phyloP scores from a whole-genome alignment of 202 grass and related monocot species.

The Bolboschoenoplectus hybrid region DNA sequence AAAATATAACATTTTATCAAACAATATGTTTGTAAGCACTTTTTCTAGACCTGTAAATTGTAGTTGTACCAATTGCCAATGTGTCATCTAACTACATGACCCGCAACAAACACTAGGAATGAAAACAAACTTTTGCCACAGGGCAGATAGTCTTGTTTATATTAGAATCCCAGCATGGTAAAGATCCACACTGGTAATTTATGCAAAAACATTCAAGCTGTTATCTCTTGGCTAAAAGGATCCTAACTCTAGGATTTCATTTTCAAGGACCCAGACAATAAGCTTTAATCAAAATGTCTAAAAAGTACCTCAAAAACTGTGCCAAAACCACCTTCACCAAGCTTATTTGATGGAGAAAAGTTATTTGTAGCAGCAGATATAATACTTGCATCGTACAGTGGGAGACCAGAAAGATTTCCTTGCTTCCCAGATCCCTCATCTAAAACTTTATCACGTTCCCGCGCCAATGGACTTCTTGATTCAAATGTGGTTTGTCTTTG shows the following conservation, averaged over 20 bases:
- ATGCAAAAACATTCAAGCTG: not conserved
- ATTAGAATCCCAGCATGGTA: not conserved
- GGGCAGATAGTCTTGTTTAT: not conserved
- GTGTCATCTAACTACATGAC: not conserved
- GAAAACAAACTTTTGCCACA: not conserved
- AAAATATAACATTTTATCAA: conserved; percentile 16
- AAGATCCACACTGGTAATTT: not conserved
- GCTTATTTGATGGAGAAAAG: conserved; percentile 49
- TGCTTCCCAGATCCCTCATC: conserved; percentile 40
- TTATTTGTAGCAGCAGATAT: conserved; percentile 56
- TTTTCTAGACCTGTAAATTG: not conserved
- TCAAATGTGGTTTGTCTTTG: conserved; percentile 49
- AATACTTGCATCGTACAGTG: conserved; percentile 50
- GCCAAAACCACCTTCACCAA: conserved; percentile 78
- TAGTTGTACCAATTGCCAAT: not conserved
- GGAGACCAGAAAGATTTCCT: conserved; percentile 49
- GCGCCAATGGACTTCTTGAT: conserved; percentile 34
- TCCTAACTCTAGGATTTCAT: not conserved
- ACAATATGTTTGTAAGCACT: conserved; percentile 25
- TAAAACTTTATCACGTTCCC: conserved; percentile 35
- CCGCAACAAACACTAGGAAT: not conserved
- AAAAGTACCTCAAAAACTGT: conserved; percentile 64
- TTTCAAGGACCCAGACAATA: not conserved
- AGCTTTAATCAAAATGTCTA: not conserved
- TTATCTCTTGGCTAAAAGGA: not conserved